Evolutionary conservation across 306 rosid species (phyloP).

Genomic region (Acacia confusa): DNA sequence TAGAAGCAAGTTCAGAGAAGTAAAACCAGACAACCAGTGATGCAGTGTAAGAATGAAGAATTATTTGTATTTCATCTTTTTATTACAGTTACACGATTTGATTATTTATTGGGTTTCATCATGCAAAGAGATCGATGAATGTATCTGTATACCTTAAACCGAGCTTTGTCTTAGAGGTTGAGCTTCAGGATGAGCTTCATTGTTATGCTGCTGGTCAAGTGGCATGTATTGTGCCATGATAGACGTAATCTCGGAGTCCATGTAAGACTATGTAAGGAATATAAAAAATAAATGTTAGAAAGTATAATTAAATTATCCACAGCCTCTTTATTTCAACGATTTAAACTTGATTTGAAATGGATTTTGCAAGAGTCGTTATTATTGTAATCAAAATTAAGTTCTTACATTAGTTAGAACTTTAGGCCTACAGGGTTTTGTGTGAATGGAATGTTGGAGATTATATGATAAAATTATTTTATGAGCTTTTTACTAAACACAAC

Average conservation of each 20-base stretch:
- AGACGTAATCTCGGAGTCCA: constrained; percentile 97
- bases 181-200: constrained; percentile 55
- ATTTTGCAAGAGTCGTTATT: neutral
- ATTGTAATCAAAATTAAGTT: neutral
- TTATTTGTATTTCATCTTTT: neutral
- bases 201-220: constrained; percentile 66
- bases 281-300: neutral
- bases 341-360: neutral
- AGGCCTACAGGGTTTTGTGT: neutral
- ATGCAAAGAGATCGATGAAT: constrained; percentile 8
- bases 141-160: constrained; percentile 45
- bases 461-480: neutral
- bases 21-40: neutral
- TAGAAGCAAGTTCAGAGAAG: constrained; percentile 14
- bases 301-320: neutral
- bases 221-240: constrained; percentile 99
- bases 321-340: neutral
- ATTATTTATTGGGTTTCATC: neutral
- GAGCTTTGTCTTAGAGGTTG: constrained; percentile 63
- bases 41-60: neutral
- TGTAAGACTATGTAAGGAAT: constrained; percentile 63
- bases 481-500: neutral
- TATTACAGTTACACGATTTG: neutral
- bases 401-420: neutral
- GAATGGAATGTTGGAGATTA: neutral